Conservation (phyloP, 139 green algal species). For the Mesostigma viride region DNA sequence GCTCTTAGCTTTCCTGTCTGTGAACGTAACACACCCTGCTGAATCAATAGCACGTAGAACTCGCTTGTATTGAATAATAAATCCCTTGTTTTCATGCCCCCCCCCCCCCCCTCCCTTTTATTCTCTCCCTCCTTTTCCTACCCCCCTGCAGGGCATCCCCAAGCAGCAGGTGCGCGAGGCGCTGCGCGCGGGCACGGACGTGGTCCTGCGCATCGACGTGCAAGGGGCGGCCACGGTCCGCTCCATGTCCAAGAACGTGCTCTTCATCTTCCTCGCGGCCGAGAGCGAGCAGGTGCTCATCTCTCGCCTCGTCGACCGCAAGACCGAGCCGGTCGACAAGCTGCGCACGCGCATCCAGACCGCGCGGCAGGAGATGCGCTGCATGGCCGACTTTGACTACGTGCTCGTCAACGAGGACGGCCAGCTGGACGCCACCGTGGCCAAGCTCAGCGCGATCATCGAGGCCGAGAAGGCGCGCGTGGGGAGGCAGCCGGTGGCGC, state of each 20-base stretch:
- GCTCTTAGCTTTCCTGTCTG: too few relatives aligned
- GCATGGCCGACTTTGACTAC: constrained; percentile 78
- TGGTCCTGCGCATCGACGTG: constrained; percentile 85
- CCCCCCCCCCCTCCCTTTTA: too few relatives aligned
- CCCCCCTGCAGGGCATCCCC: constrained; percentile 55
- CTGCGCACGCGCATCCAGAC: constrained; percentile 54
- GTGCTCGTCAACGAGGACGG: constrained; percentile 80
- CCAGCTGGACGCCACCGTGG: constrained; percentile 62
- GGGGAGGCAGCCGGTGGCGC: not conserved
- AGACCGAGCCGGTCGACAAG: constrained; percentile 67
- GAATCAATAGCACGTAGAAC: too few relatives aligned
- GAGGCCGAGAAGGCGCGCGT: constrained; percentile 58
- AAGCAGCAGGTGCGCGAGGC: constrained; percentile 42
- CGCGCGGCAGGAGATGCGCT: constrained; percentile 52
- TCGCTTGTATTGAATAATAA: too few relatives aligned
- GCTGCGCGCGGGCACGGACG: constrained; percentile 60
- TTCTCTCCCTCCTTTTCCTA: too few relatives aligned
- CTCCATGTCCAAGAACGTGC: constrained; percentile 45
- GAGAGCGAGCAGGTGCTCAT: constrained; percentile 70
- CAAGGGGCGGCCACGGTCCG: constrained; percentile 75
- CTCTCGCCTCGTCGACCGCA: constrained; percentile 57
- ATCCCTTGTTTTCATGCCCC: too few relatives aligned
- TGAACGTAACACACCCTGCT: too few relatives aligned
- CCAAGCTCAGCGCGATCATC: constrained; percentile 63
- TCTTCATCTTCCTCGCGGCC: constrained; percentile 79